These are phyloP conservation scores for Linum lewisii DNA, from an alignment of 345 rosid species.

Conservation along the genomic window DNA sequence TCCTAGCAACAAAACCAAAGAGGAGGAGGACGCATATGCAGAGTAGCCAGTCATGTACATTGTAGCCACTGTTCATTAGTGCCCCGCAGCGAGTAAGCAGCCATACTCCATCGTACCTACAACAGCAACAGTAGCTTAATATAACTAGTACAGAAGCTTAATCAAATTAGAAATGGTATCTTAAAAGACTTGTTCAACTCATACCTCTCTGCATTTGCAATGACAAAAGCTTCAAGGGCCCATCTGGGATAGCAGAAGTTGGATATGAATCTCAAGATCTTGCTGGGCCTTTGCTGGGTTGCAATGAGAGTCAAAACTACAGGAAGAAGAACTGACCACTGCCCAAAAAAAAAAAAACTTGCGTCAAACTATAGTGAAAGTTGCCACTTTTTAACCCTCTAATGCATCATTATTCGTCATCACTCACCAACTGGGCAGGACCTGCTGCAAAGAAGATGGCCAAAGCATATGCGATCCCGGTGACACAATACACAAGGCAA, in stretches of 20 bases:
- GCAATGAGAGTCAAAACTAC: slow-evolving; percentile 92
- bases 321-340: slow-evolving; percentile 96
- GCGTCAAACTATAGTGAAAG: slow-evolving; percentile 1
- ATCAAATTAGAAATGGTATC: too few relatives aligned
- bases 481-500: slow-evolving; percentile 88
- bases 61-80: slow-evolving; percentile 45
- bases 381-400: background rate
- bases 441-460: slow-evolving; percentile 80
- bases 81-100: slow-evolving; percentile 71
- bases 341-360: slow-evolving; percentile 17
- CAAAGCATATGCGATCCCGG: slow-evolving; percentile 76
- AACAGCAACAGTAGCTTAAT: slow-evolving; percentile 2
- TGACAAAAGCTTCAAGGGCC: slow-evolving; percentile 81
- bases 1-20: slow-evolving; percentile 42
- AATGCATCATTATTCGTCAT: background rate
- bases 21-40: slow-evolving; percentile 49
- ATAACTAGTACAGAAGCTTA: too few relatives aligned
- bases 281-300: slow-evolving; percentile 33
- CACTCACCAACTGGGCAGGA: slow-evolving; percentile 87
- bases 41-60: slow-evolving; percentile 44
- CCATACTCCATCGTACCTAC: slow-evolving; percentile 88
- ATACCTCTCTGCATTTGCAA: slow-evolving; percentile 74
- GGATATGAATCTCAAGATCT: slow-evolving; percentile 30
- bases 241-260: slow-evolving; percentile 77
- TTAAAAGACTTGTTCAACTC: background rate